Base-by-base conservation (phyloP, 2,329 filamentous ascomycete genomes). In the Incumbomyces lentus region DNA sequence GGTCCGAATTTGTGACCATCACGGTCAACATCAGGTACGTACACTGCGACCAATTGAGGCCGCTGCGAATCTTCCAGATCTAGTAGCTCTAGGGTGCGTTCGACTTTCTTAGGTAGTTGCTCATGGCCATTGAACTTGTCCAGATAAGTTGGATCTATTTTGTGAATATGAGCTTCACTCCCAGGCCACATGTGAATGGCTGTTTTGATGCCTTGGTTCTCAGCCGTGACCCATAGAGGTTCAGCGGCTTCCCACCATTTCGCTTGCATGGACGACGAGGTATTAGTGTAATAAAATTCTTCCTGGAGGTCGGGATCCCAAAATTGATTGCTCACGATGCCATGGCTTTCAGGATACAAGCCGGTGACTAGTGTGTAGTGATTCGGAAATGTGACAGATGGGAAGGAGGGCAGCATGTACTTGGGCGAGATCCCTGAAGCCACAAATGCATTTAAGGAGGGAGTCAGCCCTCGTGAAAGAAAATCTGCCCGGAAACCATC, bases 151-250 rank as follows among this genome's bases (percentile, higher is more conserved):
- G 89, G 86, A 52, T 89, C 81, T 14, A 81, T 70, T n/a, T 74
- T 71, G 11, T 79, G 73, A 50, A 94, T 84, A 62, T 87, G 82
- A 5, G 89, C 89, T 67, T 98, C 92, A 36, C 86, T 93, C 2
- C 92, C 92, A 1, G 92, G 92, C 92, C 92, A 98, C 92, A 98
- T 98, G 63, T 98, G 92, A 19, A 98, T 80, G 1, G 87, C 92
- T 26, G 82, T 80, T 47, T 78, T 77, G 29, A 93, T 72, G 5
- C 84, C 84, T 55, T 87, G 83, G 48, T 77, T 78, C 68, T 96
- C 92, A 4, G 90, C 90, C 1, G 90, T 93, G 19, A 84, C 82
- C 92, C 92, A 98, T 26, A 98, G 73, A 0, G 92, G 92, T 62
- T 96, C 88, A 2, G 88, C 92, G 34, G 77, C 81, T 90, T 92